These are phyloP conservation scores for Mesembryanthemum crystallinum DNA, from an alignment of 148 eudicot species.

Conservation along the genomic window DNA sequence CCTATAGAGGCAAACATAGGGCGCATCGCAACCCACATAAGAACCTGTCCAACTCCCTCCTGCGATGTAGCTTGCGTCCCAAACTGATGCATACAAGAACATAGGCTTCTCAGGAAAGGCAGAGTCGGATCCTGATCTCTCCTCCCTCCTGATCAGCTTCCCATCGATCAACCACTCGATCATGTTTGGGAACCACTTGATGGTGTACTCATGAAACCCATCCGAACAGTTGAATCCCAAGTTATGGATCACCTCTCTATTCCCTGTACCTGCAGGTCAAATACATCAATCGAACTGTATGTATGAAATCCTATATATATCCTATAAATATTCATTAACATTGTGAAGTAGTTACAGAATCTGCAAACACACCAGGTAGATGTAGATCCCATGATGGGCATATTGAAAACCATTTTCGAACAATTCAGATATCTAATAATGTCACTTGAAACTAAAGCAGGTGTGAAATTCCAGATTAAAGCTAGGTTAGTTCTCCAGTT, in stretches of 20 bases:
- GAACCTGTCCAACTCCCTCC: slow-evolving; percentile 36
- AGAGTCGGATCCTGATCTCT: not conserved
- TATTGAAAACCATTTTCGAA: too few species aligned
- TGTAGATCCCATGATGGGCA: too few species aligned
- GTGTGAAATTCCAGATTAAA: too few species aligned
- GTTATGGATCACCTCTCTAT: slow-evolving; percentile 30
- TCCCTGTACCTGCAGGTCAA: slow-evolving; percentile 24
- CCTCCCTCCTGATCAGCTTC: slow-evolving; percentile 22
- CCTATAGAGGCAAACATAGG: slow-evolving; percentile 36
- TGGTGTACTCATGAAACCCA: slow-evolving; percentile 38
- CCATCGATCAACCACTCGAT: slow-evolving; percentile 37
- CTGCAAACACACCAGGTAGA: too few species aligned
- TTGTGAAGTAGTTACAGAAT: too few species aligned
- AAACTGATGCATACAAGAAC: slow-evolving; percentile 38
- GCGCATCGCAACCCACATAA: slow-evolving; percentile 32
- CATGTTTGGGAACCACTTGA: slow-evolving; percentile 30
- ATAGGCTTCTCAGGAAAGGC: slow-evolving; percentile 33
- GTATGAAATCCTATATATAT: too few species aligned
- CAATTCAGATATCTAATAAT: too few species aligned
- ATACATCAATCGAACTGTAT: too few species aligned
- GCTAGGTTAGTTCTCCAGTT: too few species aligned
- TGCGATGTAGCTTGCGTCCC: slow-evolving; percentile 41
- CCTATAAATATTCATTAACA: too few species aligned
- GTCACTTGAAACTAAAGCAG: too few species aligned
- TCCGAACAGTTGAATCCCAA: slow-evolving; percentile 35